These are phyloP conservation scores for Geotrichum aggregatum DNA, from an alignment of 1,139 yeast genomes.

Conservation along the genomic window DNA sequence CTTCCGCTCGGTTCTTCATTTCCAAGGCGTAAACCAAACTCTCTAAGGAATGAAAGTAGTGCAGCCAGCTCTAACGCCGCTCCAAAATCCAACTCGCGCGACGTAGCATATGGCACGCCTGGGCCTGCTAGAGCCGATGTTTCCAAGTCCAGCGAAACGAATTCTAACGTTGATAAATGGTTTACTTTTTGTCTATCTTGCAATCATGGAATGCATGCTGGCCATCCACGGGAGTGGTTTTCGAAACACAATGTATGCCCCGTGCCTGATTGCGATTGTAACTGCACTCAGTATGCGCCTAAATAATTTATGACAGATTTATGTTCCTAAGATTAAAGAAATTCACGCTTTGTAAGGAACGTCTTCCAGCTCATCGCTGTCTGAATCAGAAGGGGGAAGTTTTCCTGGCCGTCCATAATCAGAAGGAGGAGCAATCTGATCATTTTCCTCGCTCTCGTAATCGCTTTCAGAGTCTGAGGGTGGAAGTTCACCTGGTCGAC, in stretches of 20 bases:
- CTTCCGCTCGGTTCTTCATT: constrained; percentile 66
- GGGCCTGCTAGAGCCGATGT: constrained; percentile 19
- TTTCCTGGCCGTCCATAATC: constrained; percentile 30
- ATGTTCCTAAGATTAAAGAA: constrained; percentile 27
- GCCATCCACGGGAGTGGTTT: constrained; percentile 95
- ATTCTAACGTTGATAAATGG: constrained; percentile 45
- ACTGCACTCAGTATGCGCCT: constrained; percentile 48
- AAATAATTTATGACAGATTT: constrained; percentile 3
- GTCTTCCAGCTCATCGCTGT: constrained; percentile 30
- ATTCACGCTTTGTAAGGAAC: neutral
- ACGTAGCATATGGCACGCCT: neutral
- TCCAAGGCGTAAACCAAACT: constrained; percentile 38
- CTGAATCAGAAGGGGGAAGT: constrained; percentile 32
- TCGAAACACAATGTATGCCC: constrained; percentile 84
- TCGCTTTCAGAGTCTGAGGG: constrained; percentile 33
- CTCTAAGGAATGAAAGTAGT: neutral
- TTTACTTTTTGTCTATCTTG: constrained; percentile 87
- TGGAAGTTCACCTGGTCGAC: constrained; percentile 34
- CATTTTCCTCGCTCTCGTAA: constrained; percentile 31
- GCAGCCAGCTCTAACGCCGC: neutral
- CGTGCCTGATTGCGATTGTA: constrained; percentile 86
- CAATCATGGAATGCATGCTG: constrained; percentile 91
- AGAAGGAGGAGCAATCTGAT: neutral
- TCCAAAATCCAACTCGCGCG: neutral
- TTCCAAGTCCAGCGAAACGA: constrained; percentile 20